These are phyloP conservation scores for Clarkia xantiana DNA, from an alignment of 345 rosid genomes.

Conservation along the genomic window DNA sequence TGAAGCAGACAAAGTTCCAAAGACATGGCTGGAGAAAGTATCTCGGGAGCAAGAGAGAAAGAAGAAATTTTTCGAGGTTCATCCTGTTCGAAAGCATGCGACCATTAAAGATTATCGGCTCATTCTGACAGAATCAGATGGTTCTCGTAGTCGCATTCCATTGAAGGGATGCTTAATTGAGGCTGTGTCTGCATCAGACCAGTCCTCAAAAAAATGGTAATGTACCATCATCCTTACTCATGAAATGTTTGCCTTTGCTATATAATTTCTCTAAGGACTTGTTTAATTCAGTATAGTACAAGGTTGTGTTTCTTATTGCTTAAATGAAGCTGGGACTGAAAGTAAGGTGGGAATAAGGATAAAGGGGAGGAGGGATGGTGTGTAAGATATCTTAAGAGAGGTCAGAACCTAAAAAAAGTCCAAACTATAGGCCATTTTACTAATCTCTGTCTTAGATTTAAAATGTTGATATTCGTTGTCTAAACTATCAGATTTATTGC, in stretches of 20 bases:
- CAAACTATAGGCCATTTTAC: too few relatives aligned
- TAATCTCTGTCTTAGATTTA: too few relatives aligned
- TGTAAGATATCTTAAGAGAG: too few relatives aligned
- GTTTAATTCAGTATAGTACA: neutral
- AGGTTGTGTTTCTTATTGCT: neutral
- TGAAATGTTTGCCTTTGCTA: neutral
- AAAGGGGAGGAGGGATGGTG: neutral
- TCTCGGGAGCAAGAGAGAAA: conserved; percentile 49
- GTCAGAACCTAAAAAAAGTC: too few relatives aligned
- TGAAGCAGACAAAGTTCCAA: conserved; percentile 47
- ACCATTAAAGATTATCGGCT: conserved; percentile 40
- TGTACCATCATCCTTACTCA: neutral
- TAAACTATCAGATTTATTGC: too few relatives aligned
- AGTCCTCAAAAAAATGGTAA: conserved; percentile 75
- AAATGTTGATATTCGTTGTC: too few relatives aligned
- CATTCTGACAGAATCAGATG: conserved; percentile 37
- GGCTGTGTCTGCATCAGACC: conserved; percentile 71
- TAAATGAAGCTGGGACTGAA: neutral
- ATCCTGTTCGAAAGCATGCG: conserved; percentile 43
- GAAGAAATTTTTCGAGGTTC: conserved; percentile 46
- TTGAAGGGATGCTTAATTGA: conserved; percentile 50
- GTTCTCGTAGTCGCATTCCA: conserved; percentile 24
- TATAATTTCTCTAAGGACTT: neutral
- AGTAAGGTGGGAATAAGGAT: neutral
- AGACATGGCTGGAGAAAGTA: conserved; percentile 25